Conservation (phyloP, 2,329 filamentous ascomycete genomes). For the Trematosphaeria pertusa region DNA sequence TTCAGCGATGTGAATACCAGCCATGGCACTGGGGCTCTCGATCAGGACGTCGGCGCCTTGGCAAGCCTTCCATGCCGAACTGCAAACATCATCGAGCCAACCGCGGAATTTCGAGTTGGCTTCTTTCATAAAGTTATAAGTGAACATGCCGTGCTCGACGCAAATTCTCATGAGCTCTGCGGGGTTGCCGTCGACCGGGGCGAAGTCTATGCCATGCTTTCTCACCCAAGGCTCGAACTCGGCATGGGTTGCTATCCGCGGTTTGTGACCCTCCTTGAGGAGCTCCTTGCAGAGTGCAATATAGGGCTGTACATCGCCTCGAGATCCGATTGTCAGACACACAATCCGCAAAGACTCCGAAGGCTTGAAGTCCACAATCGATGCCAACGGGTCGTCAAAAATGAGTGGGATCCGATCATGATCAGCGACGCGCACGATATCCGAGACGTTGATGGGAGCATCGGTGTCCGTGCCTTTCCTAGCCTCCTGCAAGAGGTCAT, state of each 20-base stretch:
- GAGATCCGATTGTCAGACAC: slow-evolving; percentile 92
- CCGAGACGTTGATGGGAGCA: slow-evolving; percentile 28
- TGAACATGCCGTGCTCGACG: slow-evolving; percentile 97
- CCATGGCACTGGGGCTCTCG: slow-evolving; percentile 96
- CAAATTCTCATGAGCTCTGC: slow-evolving; percentile 95
- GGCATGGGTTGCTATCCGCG: slow-evolving; percentile 87
- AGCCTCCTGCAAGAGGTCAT: slow-evolving; percentile 79
- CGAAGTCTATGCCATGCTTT: slow-evolving; percentile 93
- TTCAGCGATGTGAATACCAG: slow-evolving; percentile 96
- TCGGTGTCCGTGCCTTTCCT: slow-evolving; percentile 54
- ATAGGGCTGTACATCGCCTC: slow-evolving; percentile 96
- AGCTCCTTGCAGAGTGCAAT: slow-evolving; percentile 94
- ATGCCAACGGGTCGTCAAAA: slow-evolving; percentile 88
- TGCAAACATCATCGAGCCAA: slow-evolving; percentile 92
- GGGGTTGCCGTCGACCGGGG: slow-evolving; percentile 86
- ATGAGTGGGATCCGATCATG: slow-evolving; percentile 74
- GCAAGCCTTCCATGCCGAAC: slow-evolving; percentile 82
- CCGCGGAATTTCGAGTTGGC: slow-evolving; percentile 77
- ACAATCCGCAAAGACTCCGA: slow-evolving; percentile 80
- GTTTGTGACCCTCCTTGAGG: slow-evolving; percentile 82
- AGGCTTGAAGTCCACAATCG: slow-evolving; percentile 91
- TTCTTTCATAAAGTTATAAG: slow-evolving; percentile 85
- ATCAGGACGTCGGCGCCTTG: slow-evolving; percentile 89
- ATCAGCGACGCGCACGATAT: slow-evolving; percentile 40
- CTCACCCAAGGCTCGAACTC: slow-evolving; percentile 92